Evolutionary conservation across 148 eudicot genomes (phyloP), one percentile per base, ranked within the genome.

Genomic region (Vaccinium myrtillus): DNA sequence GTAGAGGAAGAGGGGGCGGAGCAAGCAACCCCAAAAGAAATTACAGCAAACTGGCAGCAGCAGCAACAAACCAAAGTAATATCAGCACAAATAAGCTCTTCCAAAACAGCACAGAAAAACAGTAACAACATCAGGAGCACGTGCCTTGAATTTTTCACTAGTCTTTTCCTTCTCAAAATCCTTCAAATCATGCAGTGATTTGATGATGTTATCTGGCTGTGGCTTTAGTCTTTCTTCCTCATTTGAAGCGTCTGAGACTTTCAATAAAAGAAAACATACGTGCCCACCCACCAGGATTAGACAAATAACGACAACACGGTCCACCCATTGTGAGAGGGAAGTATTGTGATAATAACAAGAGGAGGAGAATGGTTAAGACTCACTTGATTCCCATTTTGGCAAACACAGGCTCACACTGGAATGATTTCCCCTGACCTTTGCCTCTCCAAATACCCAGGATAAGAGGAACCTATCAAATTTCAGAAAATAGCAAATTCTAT

Each of bases 351-450:
- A 69, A 11, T 9, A 23, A 75, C 39, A 56, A 6, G 65, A 11
- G 27, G 15, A 8, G 9, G 63, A 27, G 27, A 71, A 27, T 18
- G n/a, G 71, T n/a, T 21, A 48, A 55, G 77, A 80, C 87, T 85
- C 36, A 89, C 91, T 83, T 87, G 87, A 89, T 89, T 32, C 91
- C 91, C 91, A 89, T 83, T 77, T 89, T 89, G 54, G 87, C 86
- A 54, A 89, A 87, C 43, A 89, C 91, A 83, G 87, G 91, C 83
- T 87, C 91, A 78, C 91, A 89, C 53, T 89, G 91, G 84, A 89
- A 89, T 75, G 91, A 87, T 85, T 89, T 89, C n/a, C 91, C 91
- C 81, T 89, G 91, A 51, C 91, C 91, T 77, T 89, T 89, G 76
- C 91, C 91, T 83, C 91, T 89, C 91, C 91, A 89, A 25, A 89